These are phyloP conservation scores for Xylaria sp. DNA, from an alignment of 2,329 filamentous ascomycete species.

Conservation along the genomic window DNA sequence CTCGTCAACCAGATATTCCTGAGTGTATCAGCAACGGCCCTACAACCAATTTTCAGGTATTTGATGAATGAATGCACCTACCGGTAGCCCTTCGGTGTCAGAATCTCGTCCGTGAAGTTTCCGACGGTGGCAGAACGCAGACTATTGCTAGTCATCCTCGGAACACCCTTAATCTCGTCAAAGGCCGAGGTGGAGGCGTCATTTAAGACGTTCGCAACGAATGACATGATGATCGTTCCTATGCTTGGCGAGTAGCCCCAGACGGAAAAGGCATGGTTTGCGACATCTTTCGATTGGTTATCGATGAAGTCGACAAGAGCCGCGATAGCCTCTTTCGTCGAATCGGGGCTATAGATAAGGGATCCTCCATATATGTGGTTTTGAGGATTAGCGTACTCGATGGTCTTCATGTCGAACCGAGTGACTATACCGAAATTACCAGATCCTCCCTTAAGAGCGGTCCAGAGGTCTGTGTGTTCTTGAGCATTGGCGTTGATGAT, in stretches of 20 bases:
- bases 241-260: constrained; percentile 18
- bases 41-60: constrained; percentile 3
- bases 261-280: constrained; percentile 20
- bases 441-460: constrained; percentile 51
- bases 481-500: constrained; percentile 34
- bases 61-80: constrained; percentile 32
- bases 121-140: constrained; percentile 15
- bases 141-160: constrained; percentile 5
- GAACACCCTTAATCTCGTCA: constrained; percentile 6
- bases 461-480: constrained; percentile 49
- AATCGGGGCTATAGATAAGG: constrained; percentile 48
- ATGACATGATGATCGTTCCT: constrained; percentile 15
- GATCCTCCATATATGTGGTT: constrained; percentile 52
- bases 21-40: constrained; percentile 31
- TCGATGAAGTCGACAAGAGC: constrained; percentile 38
- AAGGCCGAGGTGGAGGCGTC: constrained; percentile 16
- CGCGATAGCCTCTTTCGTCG: constrained; percentile 41
- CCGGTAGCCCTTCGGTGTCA: constrained; percentile 35
- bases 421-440: constrained; percentile 53
- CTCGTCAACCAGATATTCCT: constrained; percentile 51
- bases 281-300: constrained; percentile 26
- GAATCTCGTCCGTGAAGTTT: constrained; percentile 25
- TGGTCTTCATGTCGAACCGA: constrained; percentile 32
- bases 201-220: constrained; percentile 24
- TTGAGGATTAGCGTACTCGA: constrained; percentile 23